Evolutionary conservation across 2,329 filamentous ascomycete species (phyloP).

Genomic region (Hypoxylon sp.): DNA sequence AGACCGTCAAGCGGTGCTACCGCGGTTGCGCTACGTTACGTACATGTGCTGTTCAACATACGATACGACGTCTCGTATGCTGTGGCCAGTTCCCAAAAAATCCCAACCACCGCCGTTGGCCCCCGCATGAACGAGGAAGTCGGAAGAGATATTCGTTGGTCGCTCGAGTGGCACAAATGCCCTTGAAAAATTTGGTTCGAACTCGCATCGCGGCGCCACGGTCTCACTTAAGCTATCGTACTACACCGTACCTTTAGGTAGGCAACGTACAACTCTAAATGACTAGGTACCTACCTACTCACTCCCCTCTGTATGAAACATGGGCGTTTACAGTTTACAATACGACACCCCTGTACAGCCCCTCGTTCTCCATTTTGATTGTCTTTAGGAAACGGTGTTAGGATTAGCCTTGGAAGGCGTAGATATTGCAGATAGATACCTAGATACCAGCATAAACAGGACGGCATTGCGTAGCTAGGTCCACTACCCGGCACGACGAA

Average conservation of each 20-base stretch:
- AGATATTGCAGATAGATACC: conserved; percentile 16
- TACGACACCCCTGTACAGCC: background rate
- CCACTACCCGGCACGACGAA: background rate
- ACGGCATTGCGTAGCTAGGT: background rate
- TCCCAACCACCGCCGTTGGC: conserved; percentile 2
- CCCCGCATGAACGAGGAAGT: conserved; percentile 8
- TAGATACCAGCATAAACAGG: background rate
- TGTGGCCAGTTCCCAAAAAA: conserved; percentile 7
- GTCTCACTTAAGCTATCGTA: background rate
- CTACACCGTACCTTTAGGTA: conserved; percentile 11
- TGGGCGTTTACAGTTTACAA: too few relatives aligned
- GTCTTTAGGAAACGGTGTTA: conserved; percentile 11
- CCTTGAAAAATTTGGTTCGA: conserved; percentile 5
- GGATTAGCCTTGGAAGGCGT: conserved; percentile 4
- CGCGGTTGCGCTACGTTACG: conserved; percentile 16
- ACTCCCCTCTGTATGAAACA: background rate
- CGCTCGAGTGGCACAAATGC: background rate
- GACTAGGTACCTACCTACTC: too few relatives aligned
- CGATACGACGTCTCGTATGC: conserved; percentile 10
- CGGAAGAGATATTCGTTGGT: background rate
- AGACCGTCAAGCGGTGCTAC: background rate
- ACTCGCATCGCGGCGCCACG: background rate
- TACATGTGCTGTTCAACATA: conserved; percentile 11
- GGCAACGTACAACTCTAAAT: background rate
- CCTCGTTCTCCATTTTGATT: background rate